phyloP scores from a whole-genome alignment of 352 stramenopile species.

The Pseudoperonospora humuli region DNA sequence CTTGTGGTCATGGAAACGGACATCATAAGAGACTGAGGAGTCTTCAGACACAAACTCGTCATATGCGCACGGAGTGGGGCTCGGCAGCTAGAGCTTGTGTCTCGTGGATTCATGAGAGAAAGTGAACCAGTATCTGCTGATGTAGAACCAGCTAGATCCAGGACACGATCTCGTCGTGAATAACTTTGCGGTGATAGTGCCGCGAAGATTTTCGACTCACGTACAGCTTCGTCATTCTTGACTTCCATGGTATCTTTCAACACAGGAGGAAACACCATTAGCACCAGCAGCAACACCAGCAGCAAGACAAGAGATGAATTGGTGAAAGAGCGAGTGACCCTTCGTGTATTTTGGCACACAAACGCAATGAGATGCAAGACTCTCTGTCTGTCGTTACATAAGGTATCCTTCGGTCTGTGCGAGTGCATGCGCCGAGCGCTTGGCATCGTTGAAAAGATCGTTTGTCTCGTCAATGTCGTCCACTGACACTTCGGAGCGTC shows the following conservation, averaged over 20 bases:
- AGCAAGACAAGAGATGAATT: slow-evolving; percentile 3
- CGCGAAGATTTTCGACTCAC: slow-evolving; percentile 40
- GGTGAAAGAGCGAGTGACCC: slow-evolving; percentile 11
- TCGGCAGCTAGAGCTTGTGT: slow-evolving; percentile 1
- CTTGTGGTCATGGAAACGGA: slow-evolving; percentile 38
- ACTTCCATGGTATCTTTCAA: slow-evolving; percentile 13
- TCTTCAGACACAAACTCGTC: slow-evolving; percentile 29
- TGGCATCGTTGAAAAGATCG: slow-evolving; percentile 97
- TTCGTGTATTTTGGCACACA: slow-evolving; percentile 19
- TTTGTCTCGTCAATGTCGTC: slow-evolving; percentile 97
- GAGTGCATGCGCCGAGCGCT: slow-evolving; percentile 95
- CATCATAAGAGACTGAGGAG: slow-evolving; percentile 41
- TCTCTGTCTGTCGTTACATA: slow-evolving; percentile 52
- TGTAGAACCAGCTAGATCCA: background rate
- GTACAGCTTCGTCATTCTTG: slow-evolving; percentile 24
- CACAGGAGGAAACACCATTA: too few species aligned
- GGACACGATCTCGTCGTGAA: background rate
- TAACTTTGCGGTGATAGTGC: slow-evolving; percentile 16
- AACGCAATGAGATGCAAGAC: slow-evolving; percentile 15
- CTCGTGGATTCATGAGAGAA: slow-evolving; percentile 7
- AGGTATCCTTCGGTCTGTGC: slow-evolving; percentile 91
- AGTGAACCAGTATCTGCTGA: slow-evolving; percentile 6
- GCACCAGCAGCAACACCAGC: too few species aligned
- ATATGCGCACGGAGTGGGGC: too few species aligned
- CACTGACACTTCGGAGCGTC: slow-evolving; percentile 86